Conservation (phyloP, 2,329 filamentous ascomycete genomes). For the Colletotrichum abscissum region DNA sequence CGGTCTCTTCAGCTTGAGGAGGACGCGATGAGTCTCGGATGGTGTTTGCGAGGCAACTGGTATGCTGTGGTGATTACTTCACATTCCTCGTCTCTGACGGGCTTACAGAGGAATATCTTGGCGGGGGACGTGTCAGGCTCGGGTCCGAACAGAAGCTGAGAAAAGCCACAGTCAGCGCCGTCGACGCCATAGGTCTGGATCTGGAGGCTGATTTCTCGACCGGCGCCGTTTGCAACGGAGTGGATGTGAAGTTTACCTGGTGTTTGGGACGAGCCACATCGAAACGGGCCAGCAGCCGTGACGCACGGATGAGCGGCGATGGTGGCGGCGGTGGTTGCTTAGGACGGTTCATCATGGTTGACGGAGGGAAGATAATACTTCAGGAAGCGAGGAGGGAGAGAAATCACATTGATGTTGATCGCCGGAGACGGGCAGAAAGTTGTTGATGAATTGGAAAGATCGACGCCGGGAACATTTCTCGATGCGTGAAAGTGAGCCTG, state of each 20-base stretch:
- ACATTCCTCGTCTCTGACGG: background rate
- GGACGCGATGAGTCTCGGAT: background rate
- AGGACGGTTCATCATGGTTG: background rate
- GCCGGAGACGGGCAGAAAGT: constrained; percentile 19
- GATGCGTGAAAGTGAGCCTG: constrained; percentile 7
- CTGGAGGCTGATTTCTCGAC: background rate
- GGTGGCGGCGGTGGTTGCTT: background rate
- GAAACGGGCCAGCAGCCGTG: constrained; percentile 22
- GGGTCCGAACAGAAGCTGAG: background rate
- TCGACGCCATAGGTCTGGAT: constrained; percentile 1
- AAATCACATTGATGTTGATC: background rate
- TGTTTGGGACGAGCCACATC: constrained; percentile 21
- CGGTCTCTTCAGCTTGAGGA: background rate
- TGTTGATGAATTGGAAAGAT: background rate
- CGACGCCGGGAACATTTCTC: constrained; percentile 15
- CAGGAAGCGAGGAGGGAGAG: background rate
- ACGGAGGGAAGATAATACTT: background rate
- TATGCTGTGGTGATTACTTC: constrained; percentile 8
- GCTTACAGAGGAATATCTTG: background rate
- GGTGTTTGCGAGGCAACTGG: constrained; percentile 7
- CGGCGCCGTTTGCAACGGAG: constrained; percentile 23
- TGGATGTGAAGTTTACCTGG: background rate
- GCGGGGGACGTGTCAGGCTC: background rate
- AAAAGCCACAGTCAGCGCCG: constrained; percentile 5
- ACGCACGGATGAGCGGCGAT: background rate